Base-by-base conservation (phyloP, 352 stramenopile species). In the Phytophthora nicotianae region DNA sequence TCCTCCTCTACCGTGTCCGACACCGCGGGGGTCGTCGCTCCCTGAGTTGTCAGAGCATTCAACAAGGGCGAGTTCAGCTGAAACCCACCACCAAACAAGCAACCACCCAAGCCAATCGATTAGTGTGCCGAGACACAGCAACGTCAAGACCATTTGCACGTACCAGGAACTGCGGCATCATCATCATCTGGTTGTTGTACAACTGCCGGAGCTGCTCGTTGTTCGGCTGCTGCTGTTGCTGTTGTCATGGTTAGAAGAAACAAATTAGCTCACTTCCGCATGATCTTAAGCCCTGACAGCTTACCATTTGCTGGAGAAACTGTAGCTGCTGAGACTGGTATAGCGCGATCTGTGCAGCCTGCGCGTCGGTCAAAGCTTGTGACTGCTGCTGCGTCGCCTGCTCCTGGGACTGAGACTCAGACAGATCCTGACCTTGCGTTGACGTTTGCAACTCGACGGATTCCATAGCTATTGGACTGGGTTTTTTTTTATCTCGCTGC, bases 161-260 rank as follows among this genome's bases (percentile, higher is more conserved):
- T 75, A 93, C 84, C 85, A 93, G 86, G 58, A 91, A 89, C 51
- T 81, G 84, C 37, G 84, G 84, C 59, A 91, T 86, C 75, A 93
- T 91, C 77, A 90, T 88, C 55, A 91, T 86, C 48, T 84, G 75
- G 63, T 62, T 79, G 53, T 73, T 83, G 70, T 91, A 93, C 48
- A 93, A 75, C 29, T 83, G 74, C 24, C 80, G 81, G 14, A 91
- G 70, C 62, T 90, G 82, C 62, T 93, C 84, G 19, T 83, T 90
- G 71, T 88, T 90, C 6, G 82, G 82, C 58, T 93, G 29, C 9
- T 35, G 29, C 68, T 85, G 76, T 60, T 86, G 58, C 50, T 57
- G 14, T 61, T 26, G 20, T 14, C 27, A 35, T 8, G n/a, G n/a
- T 54, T 13, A 19, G 4, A 27, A 37, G 5, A 7, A 52, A 56